Conservation (phyloP, 306 rosid species). For the Glycine tomentella region DNA sequence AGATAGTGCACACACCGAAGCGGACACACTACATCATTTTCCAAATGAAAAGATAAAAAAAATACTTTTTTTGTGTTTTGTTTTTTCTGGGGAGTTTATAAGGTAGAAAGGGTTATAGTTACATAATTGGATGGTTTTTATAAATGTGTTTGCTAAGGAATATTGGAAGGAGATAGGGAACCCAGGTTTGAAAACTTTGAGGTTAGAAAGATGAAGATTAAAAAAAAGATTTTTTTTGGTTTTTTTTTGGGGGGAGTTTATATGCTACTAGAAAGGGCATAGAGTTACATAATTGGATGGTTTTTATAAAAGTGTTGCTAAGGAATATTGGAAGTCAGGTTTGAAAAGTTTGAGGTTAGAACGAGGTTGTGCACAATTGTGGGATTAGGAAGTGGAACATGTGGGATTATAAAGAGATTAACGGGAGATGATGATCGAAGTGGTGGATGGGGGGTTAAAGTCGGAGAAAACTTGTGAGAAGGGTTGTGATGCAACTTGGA, state of each 20-base stretch:
- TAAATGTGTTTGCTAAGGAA: slow-evolving; percentile 67
- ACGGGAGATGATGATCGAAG: not conserved
- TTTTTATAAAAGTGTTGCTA: slow-evolving; percentile 68
- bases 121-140: slow-evolving; percentile 74
- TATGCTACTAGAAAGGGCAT: slow-evolving; percentile 3
- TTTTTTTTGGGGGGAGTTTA: slow-evolving; percentile 15
- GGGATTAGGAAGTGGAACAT: not conserved
- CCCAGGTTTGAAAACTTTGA: slow-evolving; percentile 57
- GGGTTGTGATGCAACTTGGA: slow-evolving; percentile 42
- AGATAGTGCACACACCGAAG: not conserved
- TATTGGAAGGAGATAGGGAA: slow-evolving; percentile 35
- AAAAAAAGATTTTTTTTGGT: slow-evolving; percentile 8
- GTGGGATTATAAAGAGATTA: too few species aligned
- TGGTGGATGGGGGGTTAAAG: slow-evolving; percentile 31
- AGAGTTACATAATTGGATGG: slow-evolving; percentile 72
- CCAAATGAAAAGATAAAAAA: not conserved
- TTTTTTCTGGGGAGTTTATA: slow-evolving; percentile 6
- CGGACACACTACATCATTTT: slow-evolving; percentile 56
- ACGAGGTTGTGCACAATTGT: not conserved
- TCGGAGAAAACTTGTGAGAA: slow-evolving; percentile 44
- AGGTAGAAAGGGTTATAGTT: slow-evolving; percentile 44
- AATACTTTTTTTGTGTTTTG: slow-evolving; percentile 28
- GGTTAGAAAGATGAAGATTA: not conserved
- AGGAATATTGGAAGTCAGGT: slow-evolving; percentile 65
- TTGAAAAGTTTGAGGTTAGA: slow-evolving; percentile 17